A percentile compares a stretch with the other conserved stretches of the same genome.
These are phyloP conservation scores for Acanthamoeba castellanii DNA, from an alignment of 208 protist species.

Conservation along the genomic window DNA sequence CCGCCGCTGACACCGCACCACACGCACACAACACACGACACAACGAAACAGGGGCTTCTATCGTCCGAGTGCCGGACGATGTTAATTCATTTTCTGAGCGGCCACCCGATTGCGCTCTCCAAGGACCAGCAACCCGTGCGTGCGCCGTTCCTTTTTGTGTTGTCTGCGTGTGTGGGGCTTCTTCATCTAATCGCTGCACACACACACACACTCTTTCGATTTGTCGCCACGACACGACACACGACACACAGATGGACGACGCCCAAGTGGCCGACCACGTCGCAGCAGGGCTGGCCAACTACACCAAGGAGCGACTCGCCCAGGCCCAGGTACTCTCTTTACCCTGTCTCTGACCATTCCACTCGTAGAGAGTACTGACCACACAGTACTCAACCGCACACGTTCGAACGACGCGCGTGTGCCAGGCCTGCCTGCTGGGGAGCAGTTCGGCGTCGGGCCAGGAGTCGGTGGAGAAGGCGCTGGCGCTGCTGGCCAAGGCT, in stretches of 20 bases:
- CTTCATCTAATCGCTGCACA: background rate
- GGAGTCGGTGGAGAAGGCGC: constrained; percentile 45
- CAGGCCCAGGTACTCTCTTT: background rate
- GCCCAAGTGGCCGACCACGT: background rate
- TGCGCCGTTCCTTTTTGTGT: background rate
- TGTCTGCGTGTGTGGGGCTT: background rate
- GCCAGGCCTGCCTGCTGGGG: background rate
- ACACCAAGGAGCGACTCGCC: constrained; percentile 26
- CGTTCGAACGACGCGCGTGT: too few relatives aligned
- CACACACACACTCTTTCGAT: too few relatives aligned
- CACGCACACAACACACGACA: too few relatives aligned
- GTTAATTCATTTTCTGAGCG: background rate
- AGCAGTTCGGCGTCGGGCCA: background rate
- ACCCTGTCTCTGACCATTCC: too few relatives aligned
- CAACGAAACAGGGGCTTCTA: background rate
- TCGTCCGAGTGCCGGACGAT: constrained; percentile 26
- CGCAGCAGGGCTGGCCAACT: background rate
- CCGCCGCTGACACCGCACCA: background rate
- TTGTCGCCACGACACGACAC: too few relatives aligned
- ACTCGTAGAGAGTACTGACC: too few relatives aligned
- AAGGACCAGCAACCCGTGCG: constrained; percentile 27
- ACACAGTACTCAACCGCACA: background rate
- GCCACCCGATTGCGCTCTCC: background rate
- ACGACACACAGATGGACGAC: background rate
- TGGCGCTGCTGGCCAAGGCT: constrained; percentile 1